These are phyloP conservation scores for Quaeritorhiza haematococci DNA, from an alignment of 371 early-diverging fungal species.

Conservation along the genomic window DNA sequence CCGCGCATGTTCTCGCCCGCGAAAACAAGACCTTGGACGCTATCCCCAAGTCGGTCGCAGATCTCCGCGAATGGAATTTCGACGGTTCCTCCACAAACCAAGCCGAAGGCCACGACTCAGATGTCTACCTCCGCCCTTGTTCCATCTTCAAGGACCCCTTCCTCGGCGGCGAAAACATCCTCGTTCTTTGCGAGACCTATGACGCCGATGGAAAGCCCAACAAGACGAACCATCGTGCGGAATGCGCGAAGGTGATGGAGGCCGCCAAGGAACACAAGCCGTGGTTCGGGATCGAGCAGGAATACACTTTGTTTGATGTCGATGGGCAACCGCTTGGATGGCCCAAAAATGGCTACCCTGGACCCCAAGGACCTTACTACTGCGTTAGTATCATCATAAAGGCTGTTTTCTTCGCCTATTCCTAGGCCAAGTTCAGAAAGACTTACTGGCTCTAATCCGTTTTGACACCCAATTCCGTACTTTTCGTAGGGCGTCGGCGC, in stretches of 20 bases:
- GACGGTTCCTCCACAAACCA: conserved; percentile 62
- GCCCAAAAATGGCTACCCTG: conserved; percentile 58
- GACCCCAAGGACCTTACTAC: conserved; percentile 57
- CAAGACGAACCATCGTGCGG: conserved; percentile 47
- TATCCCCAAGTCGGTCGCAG: conserved; percentile 33
- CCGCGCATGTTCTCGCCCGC: no score
- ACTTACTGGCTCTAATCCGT: no score
- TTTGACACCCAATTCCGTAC: no score
- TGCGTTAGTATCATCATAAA: no score
- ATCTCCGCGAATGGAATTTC: conserved; percentile 58
- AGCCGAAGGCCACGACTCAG: conserved; percentile 58
- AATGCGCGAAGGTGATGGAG: conserved; percentile 39
- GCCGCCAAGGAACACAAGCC: conserved; percentile 39
- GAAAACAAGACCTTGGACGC: conserved; percentile 42
- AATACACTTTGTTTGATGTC: conserved; percentile 51
- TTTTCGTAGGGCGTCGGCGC: conserved; percentile 55
- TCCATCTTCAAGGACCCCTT: conserved; percentile 58
- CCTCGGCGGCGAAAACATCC: conserved; percentile 57
- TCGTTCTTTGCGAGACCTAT: conserved; percentile 53
- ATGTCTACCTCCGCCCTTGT: conserved; percentile 51
- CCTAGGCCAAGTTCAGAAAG: no score
- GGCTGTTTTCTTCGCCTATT: no score
- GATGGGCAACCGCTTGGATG: conserved; percentile 45
- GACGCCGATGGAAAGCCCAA: conserved; percentile 55
- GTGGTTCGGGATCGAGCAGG: conserved; percentile 63